Conservation (phyloP, 1,139 yeast species). For the Kurtzmaniella quercitrusa region DNA sequence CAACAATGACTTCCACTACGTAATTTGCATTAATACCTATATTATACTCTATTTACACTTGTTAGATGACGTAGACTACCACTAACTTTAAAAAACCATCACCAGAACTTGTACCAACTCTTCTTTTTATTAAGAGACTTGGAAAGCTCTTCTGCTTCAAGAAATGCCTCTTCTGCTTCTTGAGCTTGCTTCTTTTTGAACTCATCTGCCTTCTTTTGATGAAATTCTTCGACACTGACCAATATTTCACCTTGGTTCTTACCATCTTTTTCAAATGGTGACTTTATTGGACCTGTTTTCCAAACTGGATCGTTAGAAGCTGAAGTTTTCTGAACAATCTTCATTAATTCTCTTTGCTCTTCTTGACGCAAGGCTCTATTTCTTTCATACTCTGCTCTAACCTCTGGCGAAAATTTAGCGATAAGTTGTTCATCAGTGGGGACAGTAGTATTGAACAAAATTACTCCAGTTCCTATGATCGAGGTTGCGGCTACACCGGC, state of each 20-base stretch:
- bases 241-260: slow-evolving; percentile 32
- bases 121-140: slow-evolving; percentile 25
- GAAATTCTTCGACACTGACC: slow-evolving; percentile 48
- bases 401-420: slow-evolving; percentile 74
- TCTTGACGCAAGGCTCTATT: slow-evolving; percentile 59
- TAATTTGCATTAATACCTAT: slow-evolving; percentile 4
- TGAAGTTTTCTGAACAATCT: slow-evolving; percentile 58
- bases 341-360: slow-evolving; percentile 66
- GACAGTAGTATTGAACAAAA: slow-evolving; percentile 65
- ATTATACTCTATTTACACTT: slow-evolving; percentile 1
- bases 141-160: slow-evolving; percentile 35
- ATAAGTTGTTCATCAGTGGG: slow-evolving; percentile 83
- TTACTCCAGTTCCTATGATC: slow-evolving; percentile 64
- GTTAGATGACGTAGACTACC: slow-evolving; percentile 8
- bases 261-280: slow-evolving; percentile 56
- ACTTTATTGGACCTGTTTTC: slow-evolving; percentile 67
- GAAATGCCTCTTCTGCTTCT: slow-evolving; percentile 41
- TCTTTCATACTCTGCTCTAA: slow-evolving; percentile 69
- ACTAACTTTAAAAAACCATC: too few species aligned
- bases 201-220: slow-evolving; percentile 43
- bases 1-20: neutral
- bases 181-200: slow-evolving; percentile 44
- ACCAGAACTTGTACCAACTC: slow-evolving; percentile 33
- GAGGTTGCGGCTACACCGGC: slow-evolving; percentile 52
- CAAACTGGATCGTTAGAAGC: slow-evolving; percentile 72